Base-by-base conservation (phyloP, 2,329 filamentous ascomycete genomes). In the Zymoseptoria tritici region DNA sequence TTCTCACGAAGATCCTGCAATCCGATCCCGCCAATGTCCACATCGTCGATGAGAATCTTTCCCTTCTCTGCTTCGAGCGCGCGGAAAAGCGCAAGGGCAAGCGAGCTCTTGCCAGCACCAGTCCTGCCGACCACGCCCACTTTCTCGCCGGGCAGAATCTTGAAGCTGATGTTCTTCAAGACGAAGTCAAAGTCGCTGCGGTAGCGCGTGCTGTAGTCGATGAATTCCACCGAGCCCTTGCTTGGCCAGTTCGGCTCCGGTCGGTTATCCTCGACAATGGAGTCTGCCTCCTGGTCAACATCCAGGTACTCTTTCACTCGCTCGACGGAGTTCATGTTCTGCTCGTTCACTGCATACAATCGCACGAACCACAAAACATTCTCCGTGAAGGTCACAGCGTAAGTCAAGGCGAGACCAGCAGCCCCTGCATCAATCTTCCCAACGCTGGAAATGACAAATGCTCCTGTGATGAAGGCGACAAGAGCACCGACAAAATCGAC, bases 271-370 rank as follows among this genome's bases (percentile, higher is more conserved):
- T 91, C 85, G 49, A 96, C 83, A 49, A 96, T 79, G 1, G 89
- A 81, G 0, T 83, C 80, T 1, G 94, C 92, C 76, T 99, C 94
- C 73, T 97, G 93, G 68, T 97, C 93, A 0, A 99, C 89, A 52
- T 97, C 91, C 42, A 97, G 83, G 71, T 97, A 99, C 73, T 99
- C 94, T 78, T 96, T 95, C 71, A 99, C 88, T 70, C 94, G 90
- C 77, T 99, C 94, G 54, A 97, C 92, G 2, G 93, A 93, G 76
- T 99, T 99, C 94, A 99, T 97, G 76, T 97, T 97, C 76, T 99
- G 94, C 77, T 99, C 94, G 70, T 97, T 97, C 71, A 90, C 85
- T 0, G 92, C 88, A 73, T 99, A 99, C 13, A 97, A 81, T 53
- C 94, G 87, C 29, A 99, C 92, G 58, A 97, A 86, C 94, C 94